Conservation (phyloP, 495 filamentous ascomycete genomes). For the Rostrohypoxylon terebratum region DNA sequence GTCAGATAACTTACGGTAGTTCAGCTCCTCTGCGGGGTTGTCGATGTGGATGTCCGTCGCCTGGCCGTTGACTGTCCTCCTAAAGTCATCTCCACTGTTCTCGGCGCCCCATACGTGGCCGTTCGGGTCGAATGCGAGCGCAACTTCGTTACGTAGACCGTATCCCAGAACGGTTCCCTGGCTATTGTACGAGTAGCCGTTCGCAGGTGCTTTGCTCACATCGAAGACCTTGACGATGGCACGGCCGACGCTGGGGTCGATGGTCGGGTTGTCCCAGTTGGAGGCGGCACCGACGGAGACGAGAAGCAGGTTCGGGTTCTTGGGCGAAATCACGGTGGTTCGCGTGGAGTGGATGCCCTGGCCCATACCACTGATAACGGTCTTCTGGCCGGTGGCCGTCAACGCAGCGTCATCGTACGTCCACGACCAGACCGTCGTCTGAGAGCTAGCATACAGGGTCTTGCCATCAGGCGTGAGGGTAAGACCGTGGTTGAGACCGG, state of each 20-base stretch:
- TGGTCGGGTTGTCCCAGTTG: slow-evolving; percentile 68
- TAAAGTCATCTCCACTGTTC: slow-evolving; percentile 73
- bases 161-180: slow-evolving; percentile 70
- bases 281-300: slow-evolving; percentile 67
- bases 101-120: slow-evolving; percentile 72
- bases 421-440: slow-evolving; percentile 68
- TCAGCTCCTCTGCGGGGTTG: slow-evolving; percentile 79
- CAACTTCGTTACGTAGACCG: slow-evolving; percentile 76
- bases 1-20: slow-evolving; percentile 64
- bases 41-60: slow-evolving; percentile 70
- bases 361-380: slow-evolving; percentile 67
- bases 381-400: slow-evolving; percentile 58
- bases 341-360: slow-evolving; percentile 69
- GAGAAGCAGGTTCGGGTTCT: slow-evolving; percentile 62
- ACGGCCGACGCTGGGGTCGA: slow-evolving; percentile 62
- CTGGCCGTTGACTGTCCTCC: slow-evolving; percentile 58
- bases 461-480: slow-evolving; percentile 69
- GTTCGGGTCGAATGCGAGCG: slow-evolving; percentile 68
- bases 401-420: slow-evolving; percentile 64
- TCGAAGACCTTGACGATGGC: slow-evolving; percentile 73
- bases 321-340: slow-evolving; percentile 64
- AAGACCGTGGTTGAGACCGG: slow-evolving; percentile 72
- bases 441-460: slow-evolving; percentile 71
- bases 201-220: slow-evolving; percentile 55
- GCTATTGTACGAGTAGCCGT: slow-evolving; percentile 62